Conservation (phyloP, 192 early-diverging fungal genomes). For the Umbelopsis sp. region DNA sequence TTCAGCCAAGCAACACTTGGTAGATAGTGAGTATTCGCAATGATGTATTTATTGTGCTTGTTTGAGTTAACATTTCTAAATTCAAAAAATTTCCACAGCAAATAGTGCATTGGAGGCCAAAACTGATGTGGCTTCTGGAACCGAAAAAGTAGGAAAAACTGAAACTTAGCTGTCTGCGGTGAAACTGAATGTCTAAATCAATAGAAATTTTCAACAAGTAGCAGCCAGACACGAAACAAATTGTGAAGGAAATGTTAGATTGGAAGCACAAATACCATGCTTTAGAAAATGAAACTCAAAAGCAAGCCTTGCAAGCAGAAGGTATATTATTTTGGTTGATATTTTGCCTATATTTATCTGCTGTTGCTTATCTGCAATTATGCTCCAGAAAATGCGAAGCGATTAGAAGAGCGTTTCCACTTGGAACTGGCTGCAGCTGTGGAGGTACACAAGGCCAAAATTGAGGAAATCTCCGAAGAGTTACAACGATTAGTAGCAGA, state of each 20-base stretch:
- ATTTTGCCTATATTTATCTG: background rate
- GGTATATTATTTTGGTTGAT: background rate
- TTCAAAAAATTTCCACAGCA: too few species aligned
- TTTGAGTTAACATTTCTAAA: too few species aligned
- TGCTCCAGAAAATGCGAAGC: background rate
- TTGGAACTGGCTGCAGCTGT: background rate
- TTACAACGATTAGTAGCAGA: background rate
- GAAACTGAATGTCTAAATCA: background rate
- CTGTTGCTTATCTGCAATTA: background rate
- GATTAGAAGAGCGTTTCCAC: background rate
- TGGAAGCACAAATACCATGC: constrained; percentile 16
- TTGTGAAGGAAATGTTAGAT: constrained; percentile 1
- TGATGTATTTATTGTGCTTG: too few species aligned
- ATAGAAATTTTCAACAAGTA: background rate
- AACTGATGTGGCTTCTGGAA: background rate
- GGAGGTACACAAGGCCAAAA: background rate
- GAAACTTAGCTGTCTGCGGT: background rate
- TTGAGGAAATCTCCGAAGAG: constrained; percentile 10
- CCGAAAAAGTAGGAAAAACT: constrained; percentile 2
- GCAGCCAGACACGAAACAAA: background rate
- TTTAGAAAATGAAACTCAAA: background rate
- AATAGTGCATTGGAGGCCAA: background rate
- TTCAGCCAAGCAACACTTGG: background rate
- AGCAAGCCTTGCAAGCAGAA: background rate
- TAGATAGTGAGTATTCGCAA: background rate